These are phyloP conservation scores for Lophium mytilinum DNA, from an alignment of 495 filamentous ascomycete genomes.

Conservation along the genomic window DNA sequence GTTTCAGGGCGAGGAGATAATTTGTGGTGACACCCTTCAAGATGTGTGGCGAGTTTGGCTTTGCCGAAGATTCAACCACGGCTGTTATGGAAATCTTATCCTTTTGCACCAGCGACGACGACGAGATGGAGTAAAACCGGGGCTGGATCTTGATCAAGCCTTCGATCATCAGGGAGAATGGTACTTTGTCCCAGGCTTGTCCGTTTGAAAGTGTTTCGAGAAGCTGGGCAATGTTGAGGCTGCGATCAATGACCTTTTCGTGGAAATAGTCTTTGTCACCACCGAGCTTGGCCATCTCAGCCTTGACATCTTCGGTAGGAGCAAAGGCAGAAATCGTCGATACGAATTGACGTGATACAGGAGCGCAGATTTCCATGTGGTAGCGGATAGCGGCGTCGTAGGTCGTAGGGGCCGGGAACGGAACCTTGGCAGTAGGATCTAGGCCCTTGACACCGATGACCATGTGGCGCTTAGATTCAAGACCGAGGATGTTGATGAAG, in stretches of 20 bases:
- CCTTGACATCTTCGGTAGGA: constrained; percentile 72
- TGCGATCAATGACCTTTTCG: constrained; percentile 69
- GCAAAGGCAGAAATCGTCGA: constrained; percentile 82
- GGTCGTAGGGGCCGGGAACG: constrained; percentile 94
- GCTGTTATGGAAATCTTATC: constrained; percentile 91
- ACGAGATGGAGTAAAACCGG: constrained; percentile 98
- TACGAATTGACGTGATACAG: constrained; percentile 93
- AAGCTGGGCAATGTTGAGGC: constrained; percentile 84
- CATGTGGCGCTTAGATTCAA: constrained; percentile 64
- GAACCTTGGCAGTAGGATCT: constrained; percentile 93
- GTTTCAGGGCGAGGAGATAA: constrained; percentile 90
- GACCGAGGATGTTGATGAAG: constrained; percentile 71
- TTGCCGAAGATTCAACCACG: constrained; percentile 74
- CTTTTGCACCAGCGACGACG: constrained; percentile 88
- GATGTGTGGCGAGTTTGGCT: constrained; percentile 70
- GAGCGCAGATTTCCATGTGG: constrained; percentile 93
- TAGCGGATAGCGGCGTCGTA: constrained; percentile 91
- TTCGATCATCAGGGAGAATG: constrained; percentile 93
- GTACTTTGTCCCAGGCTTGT: constrained; percentile 70
- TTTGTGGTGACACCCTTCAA: constrained; percentile 96
- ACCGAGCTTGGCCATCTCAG: constrained; percentile 80
- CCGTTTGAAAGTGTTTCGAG: constrained; percentile 64
- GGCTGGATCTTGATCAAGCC: constrained; percentile 90
- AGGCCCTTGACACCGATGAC: constrained; percentile 89
- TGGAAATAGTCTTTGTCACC: constrained; percentile 96